Evolutionary conservation across 257 asterid species (phyloP).

Genomic region (Penstemon davidsonii): DNA sequence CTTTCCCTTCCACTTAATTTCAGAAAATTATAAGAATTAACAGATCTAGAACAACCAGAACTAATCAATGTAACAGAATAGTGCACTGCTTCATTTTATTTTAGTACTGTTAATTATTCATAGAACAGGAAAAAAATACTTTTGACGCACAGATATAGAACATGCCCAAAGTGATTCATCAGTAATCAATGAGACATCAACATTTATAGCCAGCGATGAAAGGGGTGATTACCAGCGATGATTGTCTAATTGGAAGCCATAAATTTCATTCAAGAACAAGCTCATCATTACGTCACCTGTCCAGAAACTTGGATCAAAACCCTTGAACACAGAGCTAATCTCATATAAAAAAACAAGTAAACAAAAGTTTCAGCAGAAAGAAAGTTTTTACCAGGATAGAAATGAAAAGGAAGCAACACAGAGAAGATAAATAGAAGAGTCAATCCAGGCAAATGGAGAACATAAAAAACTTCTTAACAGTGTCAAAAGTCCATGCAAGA

Average conservation of each 20-base stretch:
- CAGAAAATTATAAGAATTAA: not conserved
- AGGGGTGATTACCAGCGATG: conserved; percentile 73
- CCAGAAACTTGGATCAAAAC: conserved; percentile 28
- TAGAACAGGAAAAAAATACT: not conserved
- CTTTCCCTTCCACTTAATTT: not conserved
- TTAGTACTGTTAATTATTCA: not conserved
- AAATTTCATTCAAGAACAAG: conserved; percentile 92
- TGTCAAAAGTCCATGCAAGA: not conserved
- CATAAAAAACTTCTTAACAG: not conserved
- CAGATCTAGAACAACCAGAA: not conserved
- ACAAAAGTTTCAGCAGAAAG: not conserved
- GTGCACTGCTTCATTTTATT: conserved; percentile 7
- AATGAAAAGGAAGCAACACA: conserved; percentile 11
- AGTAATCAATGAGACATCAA: conserved; percentile 5
- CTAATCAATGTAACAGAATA: not conserved
- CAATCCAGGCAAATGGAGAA: not conserved
- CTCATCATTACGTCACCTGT: conserved; percentile 96
- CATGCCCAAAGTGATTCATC: conserved; percentile 8
- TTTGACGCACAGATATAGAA: conserved; percentile 1
- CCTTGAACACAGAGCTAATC: conserved; percentile 11
- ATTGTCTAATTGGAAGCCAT: conserved; percentile 93
- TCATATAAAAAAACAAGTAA: conserved; percentile 13
- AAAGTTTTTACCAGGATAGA: conserved; percentile 20
- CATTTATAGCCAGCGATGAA: conserved; percentile 1
- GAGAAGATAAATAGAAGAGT: not conserved